Base-by-base conservation (phyloP, 2,329 filamentous ascomycete genomes). In the Aspergillus sp. region DNA sequence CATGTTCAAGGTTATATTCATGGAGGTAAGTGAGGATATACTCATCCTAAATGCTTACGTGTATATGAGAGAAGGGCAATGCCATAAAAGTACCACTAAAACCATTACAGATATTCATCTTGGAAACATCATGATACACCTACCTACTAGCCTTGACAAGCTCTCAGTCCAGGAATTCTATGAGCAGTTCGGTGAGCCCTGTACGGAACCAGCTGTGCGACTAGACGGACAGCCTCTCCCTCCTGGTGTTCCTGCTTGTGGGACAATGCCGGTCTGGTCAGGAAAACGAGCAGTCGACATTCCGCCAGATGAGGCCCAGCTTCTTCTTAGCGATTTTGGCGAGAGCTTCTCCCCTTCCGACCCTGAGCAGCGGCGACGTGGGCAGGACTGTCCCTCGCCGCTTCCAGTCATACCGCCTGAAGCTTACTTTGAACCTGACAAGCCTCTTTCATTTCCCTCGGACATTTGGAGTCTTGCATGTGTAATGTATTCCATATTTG, bases 1-100 rank as follows among this genome's bases (percentile, higher is more conserved):
- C 69, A 70, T 58, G 60, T 47, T 51, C 63, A 60, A 60, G 67
- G 66, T 4, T 63, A 67, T 48, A 65, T 67, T 38, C 68, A 71
- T 55, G 66, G 55, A 12, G 66, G 65, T 68, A 67, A 51, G 65
- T 68, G 1, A 36, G 48, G 56, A 30, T 1, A 30, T 30, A 30
- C 1, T 12, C 28, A 45, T 7, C 48, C 25, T 5, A 9, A 5
- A 41, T n/a, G 41, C 23, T 41, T 38, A 32, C 5, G 8, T 25
- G 8, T 21, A n/a, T 49, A 51, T 12, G 17, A 10, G 13, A 4
- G 6, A 5, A 0, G 41, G 2, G 5, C 3, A 2, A 7, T 19
- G n/a, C 6, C 41, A 21, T 45, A 1, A 45, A 9, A 45, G 1
- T 1, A 45, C 21, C 7, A 10, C 41, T 45, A 45, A 45, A 21